Conservation (phyloP, 2,329 filamentous ascomycete genomes). For the Clonostachys byssicola region DNA sequence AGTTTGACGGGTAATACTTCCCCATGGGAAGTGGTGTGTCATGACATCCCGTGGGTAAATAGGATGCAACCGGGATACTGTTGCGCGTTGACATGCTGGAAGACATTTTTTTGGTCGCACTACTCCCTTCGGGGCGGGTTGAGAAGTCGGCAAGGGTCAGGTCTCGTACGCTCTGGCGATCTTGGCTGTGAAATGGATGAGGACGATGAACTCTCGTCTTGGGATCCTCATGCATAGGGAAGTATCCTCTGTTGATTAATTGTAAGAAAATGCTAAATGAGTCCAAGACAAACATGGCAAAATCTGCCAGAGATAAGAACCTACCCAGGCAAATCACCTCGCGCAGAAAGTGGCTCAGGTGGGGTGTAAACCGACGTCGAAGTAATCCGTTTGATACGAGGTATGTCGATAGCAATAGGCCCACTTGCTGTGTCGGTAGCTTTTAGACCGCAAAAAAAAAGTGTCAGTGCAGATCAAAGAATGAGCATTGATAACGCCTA, state of each 20-base stretch:
- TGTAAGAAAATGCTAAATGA: slow-evolving; percentile 1
- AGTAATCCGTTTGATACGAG: slow-evolving; percentile 26
- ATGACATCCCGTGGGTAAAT: slow-evolving; percentile 43
- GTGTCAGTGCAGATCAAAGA: neutral
- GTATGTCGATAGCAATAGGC: slow-evolving; percentile 51
- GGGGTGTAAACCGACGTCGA: slow-evolving; percentile 34
- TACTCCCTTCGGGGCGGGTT: neutral
- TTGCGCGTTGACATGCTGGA: slow-evolving; percentile 17
- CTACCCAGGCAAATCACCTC: slow-evolving; percentile 56
- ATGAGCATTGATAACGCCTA: neutral
- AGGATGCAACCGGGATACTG: slow-evolving; percentile 41
- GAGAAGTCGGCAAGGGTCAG: neutral
- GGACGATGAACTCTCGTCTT: slow-evolving; percentile 37
- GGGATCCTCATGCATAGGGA: slow-evolving; percentile 55
- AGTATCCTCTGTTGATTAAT: slow-evolving; percentile 45
- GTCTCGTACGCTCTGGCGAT: slow-evolving; percentile 5
- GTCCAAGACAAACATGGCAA: neutral
- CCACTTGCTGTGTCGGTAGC: slow-evolving; percentile 19
- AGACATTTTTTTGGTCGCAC: neutral
- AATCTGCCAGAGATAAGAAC: slow-evolving; percentile 12
- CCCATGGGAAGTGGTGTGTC: slow-evolving; percentile 47
- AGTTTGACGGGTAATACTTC: slow-evolving; percentile 62
- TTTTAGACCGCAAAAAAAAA: slow-evolving; percentile 8
- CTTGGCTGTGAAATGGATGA: slow-evolving; percentile 45
- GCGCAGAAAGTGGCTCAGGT: slow-evolving; percentile 47